These are phyloP conservation scores for Aspergillus sp. DNA, from an alignment of 2,329 filamentous ascomycete genomes.

Conservation along the genomic window DNA sequence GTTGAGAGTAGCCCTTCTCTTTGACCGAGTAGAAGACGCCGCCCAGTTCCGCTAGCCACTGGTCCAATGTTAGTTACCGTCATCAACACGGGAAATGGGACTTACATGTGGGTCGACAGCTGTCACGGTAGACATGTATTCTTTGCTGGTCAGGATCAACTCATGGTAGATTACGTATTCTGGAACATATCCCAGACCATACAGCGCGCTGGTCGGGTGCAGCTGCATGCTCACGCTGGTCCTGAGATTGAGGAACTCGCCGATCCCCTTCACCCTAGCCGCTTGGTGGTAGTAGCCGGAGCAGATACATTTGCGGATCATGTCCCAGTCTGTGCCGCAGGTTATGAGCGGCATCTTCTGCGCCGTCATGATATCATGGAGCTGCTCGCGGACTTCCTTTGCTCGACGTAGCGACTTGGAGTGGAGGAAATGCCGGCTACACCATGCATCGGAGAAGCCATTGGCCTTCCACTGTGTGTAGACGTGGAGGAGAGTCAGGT, in stretches of 20 bases:
- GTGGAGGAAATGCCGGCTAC: constrained; percentile 84
- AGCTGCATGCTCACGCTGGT: constrained; percentile 91
- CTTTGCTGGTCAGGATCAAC: constrained; percentile 88
- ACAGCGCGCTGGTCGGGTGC: constrained; percentile 87
- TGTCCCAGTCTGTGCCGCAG: constrained; percentile 94
- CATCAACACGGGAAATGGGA: constrained; percentile 2
- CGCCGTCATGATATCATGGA: constrained; percentile 86
- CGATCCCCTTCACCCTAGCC: constrained; percentile 88
- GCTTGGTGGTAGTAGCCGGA: constrained; percentile 97
- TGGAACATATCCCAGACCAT: constrained; percentile 84
- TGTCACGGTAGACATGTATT: constrained; percentile 97
- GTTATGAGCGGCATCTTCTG: constrained; percentile 81
- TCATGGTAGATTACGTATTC: constrained; percentile 99
- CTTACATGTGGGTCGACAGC: constrained; percentile 75
- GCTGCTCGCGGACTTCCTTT: constrained; percentile 88
- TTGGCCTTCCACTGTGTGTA: constrained; percentile 94
- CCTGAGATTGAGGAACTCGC: constrained; percentile 93
- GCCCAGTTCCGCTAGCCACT: constrained; percentile 89
- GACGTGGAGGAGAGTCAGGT: constrained; percentile 89
- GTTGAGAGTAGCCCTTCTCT: constrained; percentile 87
- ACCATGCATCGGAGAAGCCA: constrained; percentile 84
- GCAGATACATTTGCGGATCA: constrained; percentile 93
- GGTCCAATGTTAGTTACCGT: constrained; percentile 3
- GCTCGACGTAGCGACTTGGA: constrained; percentile 86
- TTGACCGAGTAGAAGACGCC: constrained; percentile 97